phyloP scores from a whole-genome alignment of 2,329 filamentous ascomycete species.

The Colletotrichum sp. region DNA sequence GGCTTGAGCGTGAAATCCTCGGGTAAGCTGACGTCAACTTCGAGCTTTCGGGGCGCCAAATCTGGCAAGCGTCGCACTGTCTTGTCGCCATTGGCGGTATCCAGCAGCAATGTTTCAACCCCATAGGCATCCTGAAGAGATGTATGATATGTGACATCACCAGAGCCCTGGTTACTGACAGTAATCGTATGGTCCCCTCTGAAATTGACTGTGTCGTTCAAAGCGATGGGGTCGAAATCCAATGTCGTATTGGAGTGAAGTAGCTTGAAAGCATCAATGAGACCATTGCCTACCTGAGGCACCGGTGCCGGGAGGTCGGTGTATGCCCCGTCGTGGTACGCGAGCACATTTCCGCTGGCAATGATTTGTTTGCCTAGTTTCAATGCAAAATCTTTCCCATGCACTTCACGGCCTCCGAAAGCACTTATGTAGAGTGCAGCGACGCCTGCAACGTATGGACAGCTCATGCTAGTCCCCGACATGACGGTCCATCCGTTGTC shows the following conservation, averaged over 20 bases:
- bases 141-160: constrained; percentile 35
- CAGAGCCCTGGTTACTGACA: constrained; percentile 42
- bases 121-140: constrained; percentile 35
- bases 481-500: constrained; percentile 40
- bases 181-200: constrained; percentile 26
- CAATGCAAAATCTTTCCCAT: constrained; percentile 34
- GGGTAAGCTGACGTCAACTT: constrained; percentile 21
- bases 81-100: not conserved
- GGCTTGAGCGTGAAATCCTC: constrained; percentile 26
- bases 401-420: constrained; percentile 32
- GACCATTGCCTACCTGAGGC: constrained; percentile 44
- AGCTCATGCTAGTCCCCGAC: constrained; percentile 55
- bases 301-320: constrained; percentile 32
- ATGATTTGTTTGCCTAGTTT: constrained; percentile 34
- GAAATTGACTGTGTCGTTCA: constrained; percentile 50
- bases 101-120: constrained; percentile 34
- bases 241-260: constrained; percentile 41
- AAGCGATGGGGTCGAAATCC: constrained; percentile 41
- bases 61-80: not conserved
- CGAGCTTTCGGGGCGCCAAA: constrained; percentile 20
- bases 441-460: constrained; percentile 49
- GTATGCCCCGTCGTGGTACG: constrained; percentile 29
- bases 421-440: constrained; percentile 39
- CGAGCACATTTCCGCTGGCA: constrained; percentile 31
- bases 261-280: constrained; percentile 46